A percentile compares a stretch with the other conserved stretches of the same genome.
Conservation (phyloP, 2,329 filamentous ascomycete genomes). For the Paecilomyces fulvus region DNA sequence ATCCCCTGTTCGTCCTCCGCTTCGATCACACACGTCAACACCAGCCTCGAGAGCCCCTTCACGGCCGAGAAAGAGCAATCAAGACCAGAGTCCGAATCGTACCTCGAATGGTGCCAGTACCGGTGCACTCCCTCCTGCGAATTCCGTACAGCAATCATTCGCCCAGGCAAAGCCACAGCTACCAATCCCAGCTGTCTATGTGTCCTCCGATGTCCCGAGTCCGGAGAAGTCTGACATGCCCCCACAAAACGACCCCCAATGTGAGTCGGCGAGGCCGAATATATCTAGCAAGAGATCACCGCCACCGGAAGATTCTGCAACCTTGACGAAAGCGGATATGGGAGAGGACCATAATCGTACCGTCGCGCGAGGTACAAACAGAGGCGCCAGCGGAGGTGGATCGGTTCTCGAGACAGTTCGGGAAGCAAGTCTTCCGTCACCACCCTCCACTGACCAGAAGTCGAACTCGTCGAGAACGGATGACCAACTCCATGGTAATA, state of each 20-base stretch:
- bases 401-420: slow-evolving; percentile 80
- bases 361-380: slow-evolving; percentile 41
- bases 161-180: slow-evolving; percentile 56
- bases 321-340: slow-evolving; percentile 31
- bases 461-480: slow-evolving; percentile 31
- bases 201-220: slow-evolving; percentile 51
- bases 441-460: slow-evolving; percentile 45
- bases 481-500: slow-evolving; percentile 30
- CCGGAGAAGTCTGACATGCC: slow-evolving; percentile 53
- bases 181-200: slow-evolving; percentile 53
- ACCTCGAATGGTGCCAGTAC: slow-evolving; percentile 33
- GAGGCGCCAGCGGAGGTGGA: slow-evolving; percentile 51
- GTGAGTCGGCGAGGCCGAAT: slow-evolving; percentile 25
- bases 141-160: slow-evolving; percentile 57
- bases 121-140: slow-evolving; percentile 37
- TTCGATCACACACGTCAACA: slow-evolving; percentile 20
- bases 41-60: slow-evolving; percentile 26
- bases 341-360: slow-evolving; percentile 33
- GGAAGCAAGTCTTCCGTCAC: slow-evolving; percentile 72
- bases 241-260: slow-evolving; percentile 4
- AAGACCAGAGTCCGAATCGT: slow-evolving; percentile 57
- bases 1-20: slow-evolving; percentile 34
- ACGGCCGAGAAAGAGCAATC: slow-evolving; percentile 59
- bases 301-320: slow-evolving; percentile 14
- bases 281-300: slow-evolving; percentile 26